Percentiles rank a stretch among this genome's conserved stretches.
Evolutionary conservation across 1,139 yeast species (phyloP).

Genomic region (Hansenula sp.): DNA sequence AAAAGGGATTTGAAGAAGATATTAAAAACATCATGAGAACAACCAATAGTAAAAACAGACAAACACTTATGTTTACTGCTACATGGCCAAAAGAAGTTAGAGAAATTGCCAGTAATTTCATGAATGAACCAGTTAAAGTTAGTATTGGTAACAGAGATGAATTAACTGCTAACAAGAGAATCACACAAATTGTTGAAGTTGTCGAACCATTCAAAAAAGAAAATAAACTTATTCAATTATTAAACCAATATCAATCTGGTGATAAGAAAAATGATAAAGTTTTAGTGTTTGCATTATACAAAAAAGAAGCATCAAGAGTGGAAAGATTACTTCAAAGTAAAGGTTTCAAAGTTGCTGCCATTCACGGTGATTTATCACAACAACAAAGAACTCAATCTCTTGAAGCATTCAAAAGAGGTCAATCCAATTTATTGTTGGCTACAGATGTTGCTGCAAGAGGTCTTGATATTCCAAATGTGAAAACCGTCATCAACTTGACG

Average conservation of each 20-base stretch:
- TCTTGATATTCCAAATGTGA: slow-evolving; percentile 94
- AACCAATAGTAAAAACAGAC: slow-evolving; percentile 83
- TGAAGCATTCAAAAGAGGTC: slow-evolving; percentile 79
- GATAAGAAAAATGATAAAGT: slow-evolving; percentile 69
- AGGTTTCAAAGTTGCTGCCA: slow-evolving; percentile 82
- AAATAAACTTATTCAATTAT: slow-evolving; percentile 61
- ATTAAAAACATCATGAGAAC: slow-evolving; percentile 85
- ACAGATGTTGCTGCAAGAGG: slow-evolving; percentile 99
- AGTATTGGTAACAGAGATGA: slow-evolving; percentile 95
- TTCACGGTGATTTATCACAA: slow-evolving; percentile 94
- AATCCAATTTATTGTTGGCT: slow-evolving; percentile 73
- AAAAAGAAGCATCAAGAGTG: slow-evolving; percentile 92
- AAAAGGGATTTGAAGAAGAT: slow-evolving; percentile 95
- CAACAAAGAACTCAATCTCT: slow-evolving; percentile 88
- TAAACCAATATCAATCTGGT: slow-evolving; percentile 72
- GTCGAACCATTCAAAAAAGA: slow-evolving; percentile 83
- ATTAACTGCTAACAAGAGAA: slow-evolving; percentile 88
- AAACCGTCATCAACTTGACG: slow-evolving; percentile 90
- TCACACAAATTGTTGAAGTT: slow-evolving; percentile 91
- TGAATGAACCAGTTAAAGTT: slow-evolving; percentile 80
- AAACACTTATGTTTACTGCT: slow-evolving; percentile 96
- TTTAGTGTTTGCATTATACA: slow-evolving; percentile 87
- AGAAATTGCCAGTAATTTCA: slow-evolving; percentile 82
- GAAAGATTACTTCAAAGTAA: slow-evolving; percentile 70
- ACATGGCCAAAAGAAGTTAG: slow-evolving; percentile 98